Percentiles rank a stretch among this genome's conserved stretches.
Conservation (phyloP, 257 asterid species). For the Capsicum baccatum region DNA sequence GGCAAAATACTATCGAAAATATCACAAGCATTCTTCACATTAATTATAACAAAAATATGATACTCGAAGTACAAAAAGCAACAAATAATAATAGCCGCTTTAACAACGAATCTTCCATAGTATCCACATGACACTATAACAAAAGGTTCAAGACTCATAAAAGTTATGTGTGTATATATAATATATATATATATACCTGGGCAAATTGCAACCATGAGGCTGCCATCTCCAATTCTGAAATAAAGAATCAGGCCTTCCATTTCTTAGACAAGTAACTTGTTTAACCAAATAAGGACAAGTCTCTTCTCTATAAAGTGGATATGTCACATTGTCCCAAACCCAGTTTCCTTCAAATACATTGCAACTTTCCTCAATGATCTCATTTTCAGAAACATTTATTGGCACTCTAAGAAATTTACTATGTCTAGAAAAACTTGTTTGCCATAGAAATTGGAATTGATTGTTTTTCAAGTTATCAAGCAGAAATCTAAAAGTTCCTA, state of each 20-base stretch:
- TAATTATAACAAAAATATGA: too few species aligned
- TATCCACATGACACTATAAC: not conserved
- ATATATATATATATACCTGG: constrained; percentile 52
- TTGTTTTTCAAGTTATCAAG: constrained; percentile 59
- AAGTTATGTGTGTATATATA: not conserved
- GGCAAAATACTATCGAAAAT: too few species aligned
- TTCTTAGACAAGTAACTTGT: constrained; percentile 76
- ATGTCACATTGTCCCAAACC: constrained; percentile 65
- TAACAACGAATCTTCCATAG: not conserved
- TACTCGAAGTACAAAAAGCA: too few species aligned
- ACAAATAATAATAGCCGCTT: too few species aligned
- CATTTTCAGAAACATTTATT: constrained; percentile 61
- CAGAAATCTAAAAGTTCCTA: constrained; percentile 59
- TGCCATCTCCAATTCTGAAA: constrained; percentile 97
- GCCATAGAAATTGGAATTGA: constrained; percentile 39
- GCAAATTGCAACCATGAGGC: constrained; percentile 75
- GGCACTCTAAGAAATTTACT: constrained; percentile 45
- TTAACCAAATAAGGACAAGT: constrained; percentile 74
- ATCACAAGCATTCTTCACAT: too few species aligned
- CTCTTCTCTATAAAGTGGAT: constrained; percentile 75
- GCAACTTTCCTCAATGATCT: constrained; percentile 68
- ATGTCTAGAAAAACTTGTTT: constrained; percentile 31
- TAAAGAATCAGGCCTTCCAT: constrained; percentile 79
- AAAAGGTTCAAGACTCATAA: not conserved
- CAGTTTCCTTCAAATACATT: constrained; percentile 78